Conservation (phyloP, 805 yeast genomes). For the Candida ascalaphidarum region DNA sequence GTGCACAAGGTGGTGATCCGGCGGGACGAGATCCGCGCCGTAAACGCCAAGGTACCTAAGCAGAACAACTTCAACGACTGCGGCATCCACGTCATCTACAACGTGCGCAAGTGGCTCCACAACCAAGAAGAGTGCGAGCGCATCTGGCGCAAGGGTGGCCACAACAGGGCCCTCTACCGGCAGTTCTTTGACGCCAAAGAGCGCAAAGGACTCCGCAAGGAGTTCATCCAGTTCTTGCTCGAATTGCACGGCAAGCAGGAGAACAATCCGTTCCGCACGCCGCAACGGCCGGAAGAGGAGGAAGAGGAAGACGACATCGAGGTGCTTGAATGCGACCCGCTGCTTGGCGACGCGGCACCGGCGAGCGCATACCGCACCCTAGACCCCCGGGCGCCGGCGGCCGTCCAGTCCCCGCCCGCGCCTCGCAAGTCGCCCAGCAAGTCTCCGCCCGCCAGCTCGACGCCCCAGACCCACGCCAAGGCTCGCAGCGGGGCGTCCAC, state of each 20-base stretch:
- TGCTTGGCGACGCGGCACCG: background rate
- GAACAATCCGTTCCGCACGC: background rate
- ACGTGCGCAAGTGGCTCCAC: conserved; percentile 49
- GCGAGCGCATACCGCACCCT: too few relatives aligned
- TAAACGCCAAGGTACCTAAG: conserved; percentile 57
- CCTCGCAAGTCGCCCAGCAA: too few relatives aligned
- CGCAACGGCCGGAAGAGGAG: conserved; percentile 1
- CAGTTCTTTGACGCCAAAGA: conserved; percentile 4
- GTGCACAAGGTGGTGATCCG: conserved; percentile 42
- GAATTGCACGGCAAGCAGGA: conserved; percentile 7
- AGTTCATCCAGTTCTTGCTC: conserved; percentile 6
- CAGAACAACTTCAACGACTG: conserved; percentile 91
- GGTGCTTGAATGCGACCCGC: conserved; percentile 8
- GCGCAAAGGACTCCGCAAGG: conserved; percentile 5
- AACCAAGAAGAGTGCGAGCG: conserved; percentile 39
- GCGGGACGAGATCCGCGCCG: conserved; percentile 37
- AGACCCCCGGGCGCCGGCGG: too few relatives aligned
- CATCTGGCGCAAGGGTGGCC: conserved; percentile 32
- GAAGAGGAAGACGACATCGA: conserved; percentile 14
- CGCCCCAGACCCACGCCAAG: too few relatives aligned
- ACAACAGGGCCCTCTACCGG: conserved; percentile 1
- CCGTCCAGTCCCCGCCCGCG: too few relatives aligned
- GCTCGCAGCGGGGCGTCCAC: too few relatives aligned
- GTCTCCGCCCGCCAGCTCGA: too few relatives aligned
- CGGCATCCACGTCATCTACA: conserved; percentile 84